phyloP scores from a whole-genome alignment of 176 grass and related monocot species.

The Bromus sterilis region DNA sequence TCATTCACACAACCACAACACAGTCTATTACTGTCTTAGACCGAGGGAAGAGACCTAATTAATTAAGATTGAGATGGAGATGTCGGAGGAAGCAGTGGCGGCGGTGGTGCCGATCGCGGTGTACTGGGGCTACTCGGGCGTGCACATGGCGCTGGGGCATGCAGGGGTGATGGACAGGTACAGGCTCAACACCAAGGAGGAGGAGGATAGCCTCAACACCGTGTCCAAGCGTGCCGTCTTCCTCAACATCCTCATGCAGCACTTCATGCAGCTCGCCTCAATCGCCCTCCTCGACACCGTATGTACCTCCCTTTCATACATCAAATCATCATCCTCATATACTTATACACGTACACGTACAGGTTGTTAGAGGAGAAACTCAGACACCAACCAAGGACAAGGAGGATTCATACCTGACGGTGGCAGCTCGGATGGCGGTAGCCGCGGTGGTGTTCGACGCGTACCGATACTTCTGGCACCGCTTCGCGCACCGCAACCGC shows the following conservation, averaged over 20 bases:
- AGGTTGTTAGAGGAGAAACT: too few species aligned
- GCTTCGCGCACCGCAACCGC: conserved; percentile 14
- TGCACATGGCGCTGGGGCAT: conserved; percentile 17
- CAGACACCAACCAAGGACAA: too few species aligned
- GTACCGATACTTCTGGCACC: conserved; percentile 38
- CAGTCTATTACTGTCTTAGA: too few species aligned
- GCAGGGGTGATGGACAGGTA: conserved; percentile 19
- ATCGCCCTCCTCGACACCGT: conserved; percentile 6
- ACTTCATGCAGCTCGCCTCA: conserved; percentile 27
- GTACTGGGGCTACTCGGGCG: conserved; percentile 38
- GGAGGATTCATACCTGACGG: neutral
- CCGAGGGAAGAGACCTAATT: too few species aligned
- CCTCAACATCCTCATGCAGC: conserved; percentile 34
- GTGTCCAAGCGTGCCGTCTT: conserved; percentile 34
- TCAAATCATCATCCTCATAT: too few species aligned
- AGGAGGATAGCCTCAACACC: conserved; percentile 24
- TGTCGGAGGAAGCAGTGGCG: conserved; percentile 28
- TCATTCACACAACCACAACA: too few species aligned
- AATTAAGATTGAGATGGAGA: too few species aligned
- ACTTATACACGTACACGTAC: too few species aligned
- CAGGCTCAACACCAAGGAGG: conserved; percentile 29
- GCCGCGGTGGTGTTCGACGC: conserved; percentile 13
- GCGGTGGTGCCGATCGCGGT: conserved; percentile 31
- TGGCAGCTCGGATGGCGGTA: conserved; percentile 9
- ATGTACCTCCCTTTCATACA: too few species aligned